Evolutionary conservation across 2,329 filamentous ascomycete genomes (phyloP), one percentile per base, ranked within the genome.

Genomic region (Aspergillus candidus): DNA sequence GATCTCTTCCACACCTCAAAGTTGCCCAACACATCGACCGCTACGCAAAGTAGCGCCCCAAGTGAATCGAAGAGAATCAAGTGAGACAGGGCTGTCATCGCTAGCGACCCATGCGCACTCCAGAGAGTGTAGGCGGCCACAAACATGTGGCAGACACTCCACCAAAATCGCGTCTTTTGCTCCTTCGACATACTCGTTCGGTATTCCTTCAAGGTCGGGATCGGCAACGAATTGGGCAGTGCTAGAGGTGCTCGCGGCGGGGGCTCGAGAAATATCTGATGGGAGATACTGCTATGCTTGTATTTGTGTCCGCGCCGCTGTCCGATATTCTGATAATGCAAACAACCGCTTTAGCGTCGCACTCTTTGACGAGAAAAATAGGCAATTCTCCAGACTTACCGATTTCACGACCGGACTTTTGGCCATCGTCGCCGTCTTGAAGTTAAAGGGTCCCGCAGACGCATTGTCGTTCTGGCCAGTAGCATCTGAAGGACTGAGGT

Each of bases 1-100:
- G 87, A 91, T 37, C 91, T 80, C 52, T 88, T 88, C 93, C 93
- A 98, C 33, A 97, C 90, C 63, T 98, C 93, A 58, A 98, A 98
- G 65, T 98, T 98, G 40, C 87, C 83, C 38, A 96, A 79, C 1
- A 97, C 87, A 61, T 98, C 93, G 37, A 97, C 91, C 11, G 81
- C 83, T 3, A 95, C 89, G 64, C 91, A 97, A 4, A 97, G 80
- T 38, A 90, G 83, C 4, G 93, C 93, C 30, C 89, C 93, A 2
- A 94, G 80, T 7, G 93, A 91, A 63, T 98, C 93, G 65, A 96
- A 98, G 66, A 97, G 87, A 47, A 97, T 84, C 37, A 98, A 74
- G 59, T 96, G 90, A 8, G 89, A 95, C 13, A 98, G 74, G 0
- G 91, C 91, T 6, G 90, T 96, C 71, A 95, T 85, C 10, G 91